Base-by-base conservation (phyloP, 1,284 basidiomycete species). In the Vanrija sp. region DNA sequence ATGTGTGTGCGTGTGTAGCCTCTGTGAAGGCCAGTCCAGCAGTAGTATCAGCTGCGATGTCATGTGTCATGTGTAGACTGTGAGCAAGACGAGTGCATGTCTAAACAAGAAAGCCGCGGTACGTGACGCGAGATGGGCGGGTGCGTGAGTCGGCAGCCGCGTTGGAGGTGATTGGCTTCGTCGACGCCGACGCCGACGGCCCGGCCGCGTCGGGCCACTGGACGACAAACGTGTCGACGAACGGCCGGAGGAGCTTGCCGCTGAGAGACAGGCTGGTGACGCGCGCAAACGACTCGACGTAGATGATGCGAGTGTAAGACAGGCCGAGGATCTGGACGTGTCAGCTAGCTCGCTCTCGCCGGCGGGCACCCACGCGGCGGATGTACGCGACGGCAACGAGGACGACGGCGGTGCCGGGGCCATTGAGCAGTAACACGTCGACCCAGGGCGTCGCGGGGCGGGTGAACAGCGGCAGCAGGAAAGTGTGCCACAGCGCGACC, bases 281-380 rank as follows among this genome's bases (percentile, higher is more conserved):
- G 15, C 96, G 85, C 6, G 96, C 93, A 71, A 96, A 96, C 0
- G 92, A 94, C 75, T 98, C 96, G 43, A 98, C 80, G 73, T 98
- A 99, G 53, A 99, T 83, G 26, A 92, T 74, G 44, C 79, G 81
- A 2, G 95, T 89, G 3, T 86, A 82, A 16, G 80, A 78, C 12
- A 92, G 72, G 8, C 87, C 88, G 26, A 95, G 67, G 56, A 95
- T 79, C 91, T 95, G 71, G 34, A 12, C 10, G 34, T 1, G n/a
- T 46, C 23, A 46, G 44, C n/a, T 45, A 34, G 5, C 10, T 15
- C 15, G 63, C 87, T 67, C 66, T 93, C 95, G 72, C 85, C 21
- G 3, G 21, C 21, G 21, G 3, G n/a, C 14, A 64, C 87, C 67
- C 66, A 93, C 95, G 72, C 85, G 83, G 58, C 88, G 86, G 25